phyloP scores from a whole-genome alignment of 805 yeast species.

The Spathaspora gorwiae region DNA sequence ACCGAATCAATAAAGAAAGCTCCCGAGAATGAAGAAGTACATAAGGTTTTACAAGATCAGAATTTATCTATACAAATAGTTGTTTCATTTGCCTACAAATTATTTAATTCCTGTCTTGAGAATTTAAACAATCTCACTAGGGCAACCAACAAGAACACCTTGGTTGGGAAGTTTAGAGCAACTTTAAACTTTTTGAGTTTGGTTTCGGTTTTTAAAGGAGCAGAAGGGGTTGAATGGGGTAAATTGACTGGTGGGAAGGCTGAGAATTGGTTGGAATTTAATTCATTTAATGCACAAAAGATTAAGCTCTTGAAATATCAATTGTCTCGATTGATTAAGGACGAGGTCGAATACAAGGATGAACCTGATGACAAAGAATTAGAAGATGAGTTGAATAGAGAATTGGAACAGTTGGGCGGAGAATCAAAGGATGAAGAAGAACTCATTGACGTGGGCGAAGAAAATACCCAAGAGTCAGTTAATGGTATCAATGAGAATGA shows the following conservation, averaged over 20 bases:
- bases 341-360: constrained; percentile 22
- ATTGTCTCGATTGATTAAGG: constrained; percentile 35
- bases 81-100: constrained; percentile 29
- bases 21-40: constrained; percentile 35
- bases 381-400: constrained; percentile 20
- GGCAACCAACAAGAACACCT: constrained; percentile 21
- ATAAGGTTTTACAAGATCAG: constrained; percentile 54
- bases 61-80: constrained; percentile 36
- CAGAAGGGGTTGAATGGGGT: constrained; percentile 26
- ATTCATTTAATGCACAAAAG: constrained; percentile 25
- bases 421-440: background rate
- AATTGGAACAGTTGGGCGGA: constrained; percentile 12
- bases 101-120: constrained; percentile 29
- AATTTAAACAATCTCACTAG: constrained; percentile 18
- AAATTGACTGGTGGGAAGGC: constrained; percentile 34
- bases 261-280: constrained; percentile 18
- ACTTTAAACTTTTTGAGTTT: constrained; percentile 31
- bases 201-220: constrained; percentile 20
- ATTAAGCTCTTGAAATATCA: constrained; percentile 34
- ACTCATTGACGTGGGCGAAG: background rate
- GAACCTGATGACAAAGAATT: constrained; percentile 25
- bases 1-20: constrained; percentile 58
- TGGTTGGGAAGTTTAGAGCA: constrained; percentile 32
- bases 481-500: too few species aligned
- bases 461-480: background rate